A percentile compares a stretch with the other conserved stretches of the same genome.
These are phyloP conservation scores for Lentinula sp. DNA, from an alignment of 768 basidiomycete species.

Conservation along the genomic window DNA sequence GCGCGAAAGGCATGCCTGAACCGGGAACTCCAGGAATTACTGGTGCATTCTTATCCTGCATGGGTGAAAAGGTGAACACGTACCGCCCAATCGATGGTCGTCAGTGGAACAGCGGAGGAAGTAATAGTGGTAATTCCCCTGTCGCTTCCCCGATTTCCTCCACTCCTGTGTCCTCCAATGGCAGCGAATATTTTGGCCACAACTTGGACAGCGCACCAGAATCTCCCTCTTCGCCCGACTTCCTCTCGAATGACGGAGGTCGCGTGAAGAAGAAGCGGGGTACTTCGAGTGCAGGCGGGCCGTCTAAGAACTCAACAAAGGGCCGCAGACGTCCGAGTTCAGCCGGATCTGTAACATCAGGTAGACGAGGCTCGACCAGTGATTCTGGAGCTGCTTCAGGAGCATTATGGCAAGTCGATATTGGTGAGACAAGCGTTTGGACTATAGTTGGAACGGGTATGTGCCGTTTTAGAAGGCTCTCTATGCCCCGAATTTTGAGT, in stretches of 20 bases:
- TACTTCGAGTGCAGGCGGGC: conserved; percentile 64
- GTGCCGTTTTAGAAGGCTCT: conserved; percentile 13
- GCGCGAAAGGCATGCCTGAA: conserved; percentile 61
- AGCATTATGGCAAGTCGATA: conserved; percentile 84
- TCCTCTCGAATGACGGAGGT: conserved; percentile 77
- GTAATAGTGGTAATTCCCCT: conserved; percentile 45
- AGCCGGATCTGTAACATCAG: conserved; percentile 64
- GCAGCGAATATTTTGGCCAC: conserved; percentile 63
- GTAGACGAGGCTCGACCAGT: conserved; percentile 59
- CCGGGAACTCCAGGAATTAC: conserved; percentile 72
- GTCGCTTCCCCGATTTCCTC: conserved; percentile 64
- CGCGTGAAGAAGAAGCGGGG: conserved; percentile 82
- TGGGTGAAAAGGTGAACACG: conserved; percentile 91
- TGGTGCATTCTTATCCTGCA: conserved; percentile 83
- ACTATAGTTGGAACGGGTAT: conserved; percentile 89
- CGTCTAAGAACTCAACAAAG: conserved; percentile 45
- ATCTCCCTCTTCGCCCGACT: conserved; percentile 54
- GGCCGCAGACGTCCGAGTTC: conserved; percentile 73
- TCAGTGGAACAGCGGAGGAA: conserved; percentile 56
- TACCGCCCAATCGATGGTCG: conserved; percentile 82
- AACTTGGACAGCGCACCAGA: conserved; percentile 63
- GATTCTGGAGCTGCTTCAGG: conserved; percentile 71
- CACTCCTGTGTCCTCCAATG: conserved; percentile 47
- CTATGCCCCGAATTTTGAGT: conserved; percentile 11
- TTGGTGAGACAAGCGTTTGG: conserved; percentile 92